Evolutionary conservation across 805 yeast genomes (phyloP).

Genomic region (Saturnispora galanensis): DNA sequence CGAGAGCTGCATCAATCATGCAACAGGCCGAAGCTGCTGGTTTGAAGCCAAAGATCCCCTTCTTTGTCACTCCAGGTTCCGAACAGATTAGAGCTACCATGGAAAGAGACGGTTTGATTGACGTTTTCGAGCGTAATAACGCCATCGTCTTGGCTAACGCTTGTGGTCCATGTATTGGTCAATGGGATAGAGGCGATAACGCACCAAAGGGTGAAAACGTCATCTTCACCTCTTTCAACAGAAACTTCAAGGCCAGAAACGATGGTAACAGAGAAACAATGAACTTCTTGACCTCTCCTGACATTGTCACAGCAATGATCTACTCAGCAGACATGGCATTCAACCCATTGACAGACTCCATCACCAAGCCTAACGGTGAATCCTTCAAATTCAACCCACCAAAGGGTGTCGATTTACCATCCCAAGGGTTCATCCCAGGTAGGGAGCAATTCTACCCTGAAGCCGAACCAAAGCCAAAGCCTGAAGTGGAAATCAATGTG

Average conservation of each 20-base stretch:
- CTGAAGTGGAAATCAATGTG: conserved; percentile 42
- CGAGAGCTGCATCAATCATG: conserved; percentile 89
- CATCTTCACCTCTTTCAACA: conserved; percentile 93
- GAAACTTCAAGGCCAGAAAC: conserved; percentile 96
- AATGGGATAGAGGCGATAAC: conserved; percentile 90
- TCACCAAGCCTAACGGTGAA: conserved; percentile 80
- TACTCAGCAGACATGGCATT: conserved; percentile 93
- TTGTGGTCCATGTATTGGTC: conserved; percentile 99
- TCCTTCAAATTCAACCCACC: conserved; percentile 87
- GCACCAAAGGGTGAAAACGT: conserved; percentile 92
- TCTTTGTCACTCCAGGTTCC: conserved; percentile 95
- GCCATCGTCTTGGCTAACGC: conserved; percentile 95
- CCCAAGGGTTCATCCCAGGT: conserved; percentile 83
- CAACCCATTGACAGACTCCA: conserved; percentile 89
- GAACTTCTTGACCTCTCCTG: conserved; percentile 96
- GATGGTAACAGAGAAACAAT: conserved; percentile 97
- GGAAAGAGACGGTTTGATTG: conserved; percentile 88
- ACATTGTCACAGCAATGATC: conserved; percentile 89
- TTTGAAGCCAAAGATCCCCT: conserved; percentile 81
- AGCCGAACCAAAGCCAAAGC: conserved; percentile 42
- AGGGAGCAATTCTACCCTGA: conserved; percentile 49
- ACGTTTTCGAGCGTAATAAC: conserved; percentile 83
- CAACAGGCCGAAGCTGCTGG: conserved; percentile 87
- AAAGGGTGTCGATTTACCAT: conserved; percentile 82
- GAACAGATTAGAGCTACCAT: conserved; percentile 98